phyloP scores from a whole-genome alignment of 2,329 filamentous ascomycete species.

The Fusarium sp. region DNA sequence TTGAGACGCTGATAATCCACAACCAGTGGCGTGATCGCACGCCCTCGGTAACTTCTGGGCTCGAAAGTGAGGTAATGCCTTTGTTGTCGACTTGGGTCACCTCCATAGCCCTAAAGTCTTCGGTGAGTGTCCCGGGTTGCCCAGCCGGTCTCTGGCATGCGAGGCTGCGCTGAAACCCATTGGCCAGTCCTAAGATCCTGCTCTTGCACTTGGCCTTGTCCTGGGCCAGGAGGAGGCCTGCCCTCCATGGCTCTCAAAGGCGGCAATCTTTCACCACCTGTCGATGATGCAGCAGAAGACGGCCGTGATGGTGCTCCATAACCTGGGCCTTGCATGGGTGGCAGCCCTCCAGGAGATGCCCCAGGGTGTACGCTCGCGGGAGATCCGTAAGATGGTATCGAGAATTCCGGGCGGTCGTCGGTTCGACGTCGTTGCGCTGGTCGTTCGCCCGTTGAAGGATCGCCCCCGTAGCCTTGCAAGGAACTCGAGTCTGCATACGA shows the following conservation, averaged over 20 bases:
- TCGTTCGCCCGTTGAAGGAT: conserved; percentile 62
- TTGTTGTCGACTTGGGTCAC: conserved; percentile 18
- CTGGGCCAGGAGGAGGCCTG: conserved; percentile 42
- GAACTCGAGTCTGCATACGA: conserved; percentile 59
- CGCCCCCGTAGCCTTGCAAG: conserved; percentile 57
- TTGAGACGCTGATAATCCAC: conserved; percentile 19
- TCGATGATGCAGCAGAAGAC: conserved; percentile 56
- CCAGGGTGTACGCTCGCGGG: conserved; percentile 46
- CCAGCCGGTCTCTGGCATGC: conserved; percentile 56
- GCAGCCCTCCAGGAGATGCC: conserved; percentile 56
- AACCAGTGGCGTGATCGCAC: conserved; percentile 5
- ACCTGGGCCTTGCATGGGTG: conserved; percentile 58
- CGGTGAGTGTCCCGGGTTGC: conserved; percentile 51
- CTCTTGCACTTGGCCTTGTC: conserved; percentile 51
- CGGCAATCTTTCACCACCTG: conserved; percentile 62
- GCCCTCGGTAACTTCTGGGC: conserved; percentile 4
- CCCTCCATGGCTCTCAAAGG: conserved; percentile 65
- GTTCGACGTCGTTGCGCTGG: conserved; percentile 64
- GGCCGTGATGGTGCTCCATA: conserved; percentile 58
- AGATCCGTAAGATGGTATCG: conserved; percentile 58
- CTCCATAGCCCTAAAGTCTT: conserved; percentile 42
- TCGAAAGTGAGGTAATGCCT: conserved; percentile 15
- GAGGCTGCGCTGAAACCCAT: conserved; percentile 53
- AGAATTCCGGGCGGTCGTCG: conserved; percentile 63
- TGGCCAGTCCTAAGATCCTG: conserved; percentile 56